Base-by-base conservation (phyloP, 2,329 filamentous ascomycete species). In the Cytospora piceae region DNA sequence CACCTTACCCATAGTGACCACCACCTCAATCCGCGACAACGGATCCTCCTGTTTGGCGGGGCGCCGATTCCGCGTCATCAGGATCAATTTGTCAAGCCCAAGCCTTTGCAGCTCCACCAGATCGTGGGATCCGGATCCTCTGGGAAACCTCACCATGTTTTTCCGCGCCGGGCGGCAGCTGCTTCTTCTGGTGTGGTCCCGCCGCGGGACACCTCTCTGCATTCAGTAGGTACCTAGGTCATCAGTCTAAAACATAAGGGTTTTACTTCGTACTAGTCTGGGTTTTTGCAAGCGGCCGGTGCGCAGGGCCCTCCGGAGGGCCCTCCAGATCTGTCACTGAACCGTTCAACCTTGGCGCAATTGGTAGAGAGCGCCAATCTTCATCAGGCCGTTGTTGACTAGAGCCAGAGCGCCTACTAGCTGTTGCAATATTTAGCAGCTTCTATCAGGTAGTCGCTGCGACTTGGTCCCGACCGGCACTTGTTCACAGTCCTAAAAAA, bases 171-270 rank as follows among this genome's bases (percentile, higher is more conserved):
- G 53, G 39, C 65, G 52, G 65, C 62, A 67, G 65, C 65, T 67
- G 58, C 65, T 67, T 46, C 49, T 65, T 67, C 54, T 57, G 58
- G 65, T 54, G 55, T 65, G 62, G 62, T 57, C 29, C 51, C 42
- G 32, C 37, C 55, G 17, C 37, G 20, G 15, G 11, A 20, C n/a
- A 22, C 29, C 17, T 8, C 29, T 61, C 61, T 61, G 49, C 65
- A 57, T 58, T 34, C 53, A 67, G 53, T 56, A 29, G 27, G 27
- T 29, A 29, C 27, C 3, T 57, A n/a, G 53, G 61, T 42, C 42
- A 46, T 7, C 42, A 46, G 39, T 42, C 17, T 42, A 29, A 29
- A 29, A 29, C 27, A 3, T 20, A 34, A 14, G 8, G 8, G 3
- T 34, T 34, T 34, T 34, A 34, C 9, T 34, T 11, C 32, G 32